Percentiles rank a stretch among this genome's conserved stretches.
Evolutionary conservation across 2,329 filamentous ascomycete genomes (phyloP).

Genomic region (Aspergillus proliferans): DNA sequence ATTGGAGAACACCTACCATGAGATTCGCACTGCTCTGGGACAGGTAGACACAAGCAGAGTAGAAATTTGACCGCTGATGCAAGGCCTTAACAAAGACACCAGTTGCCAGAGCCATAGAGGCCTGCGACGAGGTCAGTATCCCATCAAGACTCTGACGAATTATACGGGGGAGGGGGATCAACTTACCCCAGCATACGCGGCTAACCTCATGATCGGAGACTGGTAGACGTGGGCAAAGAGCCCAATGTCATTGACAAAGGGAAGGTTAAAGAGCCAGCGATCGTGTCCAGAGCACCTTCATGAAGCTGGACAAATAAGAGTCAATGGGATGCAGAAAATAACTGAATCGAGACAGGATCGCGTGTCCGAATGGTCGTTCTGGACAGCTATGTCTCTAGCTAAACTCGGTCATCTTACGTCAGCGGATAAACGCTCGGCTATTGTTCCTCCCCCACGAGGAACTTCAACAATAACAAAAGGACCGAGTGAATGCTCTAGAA

Average conservation of each 20-base stretch:
- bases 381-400: constrained; percentile 18
- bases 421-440: constrained; percentile 6
- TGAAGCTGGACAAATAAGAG: constrained; percentile 1
- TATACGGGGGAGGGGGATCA: neutral
- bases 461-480: too few species aligned
- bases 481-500: too few species aligned
- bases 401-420: constrained; percentile 12
- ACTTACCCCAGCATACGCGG: constrained; percentile 49
- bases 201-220: constrained; percentile 41
- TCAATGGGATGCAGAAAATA: constrained; percentile 1
- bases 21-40: constrained; percentile 94
- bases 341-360: constrained; percentile 7
- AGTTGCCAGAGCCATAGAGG: constrained; percentile 76
- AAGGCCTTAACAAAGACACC: constrained; percentile 84
- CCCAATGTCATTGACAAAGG: constrained; percentile 24
- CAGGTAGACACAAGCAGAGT: constrained; percentile 93
- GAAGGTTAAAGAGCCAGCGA: constrained; percentile 2
- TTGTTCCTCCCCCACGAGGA: neutral
- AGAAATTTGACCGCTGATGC: constrained; percentile 94
- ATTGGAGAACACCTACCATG: constrained; percentile 55
- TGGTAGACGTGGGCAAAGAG: constrained; percentile 15
- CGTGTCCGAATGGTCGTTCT: constrained; percentile 12
- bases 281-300: constrained; percentile 15
- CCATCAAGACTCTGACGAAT: neutral
- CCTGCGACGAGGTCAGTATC: constrained; percentile 41